phyloP scores from a whole-genome alignment of 805 yeast genomes.

The Yamadazyma endophytica region DNA sequence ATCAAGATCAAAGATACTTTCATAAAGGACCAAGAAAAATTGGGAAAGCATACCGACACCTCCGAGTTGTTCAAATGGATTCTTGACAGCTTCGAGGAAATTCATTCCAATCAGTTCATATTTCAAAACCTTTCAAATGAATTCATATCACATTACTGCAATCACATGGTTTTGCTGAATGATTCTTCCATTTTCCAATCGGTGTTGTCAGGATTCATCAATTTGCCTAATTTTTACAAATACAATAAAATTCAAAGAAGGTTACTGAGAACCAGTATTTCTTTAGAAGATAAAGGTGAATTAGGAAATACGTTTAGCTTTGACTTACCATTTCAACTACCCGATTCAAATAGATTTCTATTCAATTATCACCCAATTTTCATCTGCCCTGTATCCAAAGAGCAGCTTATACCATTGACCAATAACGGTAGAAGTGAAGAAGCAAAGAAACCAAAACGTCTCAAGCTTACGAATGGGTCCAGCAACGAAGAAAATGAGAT shows the following conservation, averaged over 20 bases:
- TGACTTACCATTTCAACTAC: constrained; percentile 40
- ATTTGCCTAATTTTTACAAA: constrained; percentile 40
- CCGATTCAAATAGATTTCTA: constrained; percentile 34
- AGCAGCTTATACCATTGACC: constrained; percentile 36
- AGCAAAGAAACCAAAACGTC: constrained; percentile 14
- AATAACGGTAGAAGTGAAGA: constrained; percentile 8
- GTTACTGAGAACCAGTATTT: constrained; percentile 15
- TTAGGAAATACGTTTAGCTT: constrained; percentile 10
- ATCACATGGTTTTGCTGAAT: constrained; percentile 31
- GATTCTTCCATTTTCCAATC: constrained; percentile 40
- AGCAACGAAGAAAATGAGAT: constrained; percentile 8
- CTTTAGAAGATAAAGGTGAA: constrained; percentile 1
- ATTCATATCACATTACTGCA: constrained; percentile 36
- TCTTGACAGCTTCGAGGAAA: constrained; percentile 23
- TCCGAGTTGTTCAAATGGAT: constrained; percentile 27
- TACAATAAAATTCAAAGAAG: constrained; percentile 33
- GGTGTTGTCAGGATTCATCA: constrained; percentile 35
- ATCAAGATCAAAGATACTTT: constrained; percentile 21
- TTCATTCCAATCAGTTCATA: constrained; percentile 24
- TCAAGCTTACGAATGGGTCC: constrained; percentile 6
- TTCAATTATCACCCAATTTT: constrained; percentile 42
- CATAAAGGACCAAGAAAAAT: constrained; percentile 1
- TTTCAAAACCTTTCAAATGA: constrained; percentile 35
- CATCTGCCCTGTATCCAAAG: constrained; percentile 44
- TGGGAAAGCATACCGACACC: constrained; percentile 8